These are phyloP conservation scores for Rhynchosporium agropyri DNA, from an alignment of 2,329 filamentous ascomycete genomes.

Conservation along the genomic window DNA sequence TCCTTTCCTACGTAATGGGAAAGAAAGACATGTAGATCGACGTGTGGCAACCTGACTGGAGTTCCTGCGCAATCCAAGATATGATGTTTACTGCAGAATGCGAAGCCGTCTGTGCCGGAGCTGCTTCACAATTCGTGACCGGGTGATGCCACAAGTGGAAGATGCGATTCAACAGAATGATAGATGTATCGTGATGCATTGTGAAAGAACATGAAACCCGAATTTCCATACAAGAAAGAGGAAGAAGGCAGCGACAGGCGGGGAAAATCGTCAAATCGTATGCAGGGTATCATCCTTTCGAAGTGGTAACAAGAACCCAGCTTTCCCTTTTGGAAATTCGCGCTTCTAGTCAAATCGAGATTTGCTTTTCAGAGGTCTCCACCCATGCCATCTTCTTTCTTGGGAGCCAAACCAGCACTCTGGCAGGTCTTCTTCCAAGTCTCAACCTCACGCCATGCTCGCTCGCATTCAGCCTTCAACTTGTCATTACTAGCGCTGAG, in stretches of 20 bases:
- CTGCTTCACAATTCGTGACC: slow-evolving; percentile 3
- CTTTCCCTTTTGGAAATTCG: slow-evolving; percentile 30
- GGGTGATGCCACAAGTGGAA: neutral
- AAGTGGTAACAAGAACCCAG: slow-evolving; percentile 33
- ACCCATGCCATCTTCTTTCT: slow-evolving; percentile 46
- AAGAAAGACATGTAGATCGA: slow-evolving; percentile 5
- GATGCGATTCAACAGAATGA: neutral
- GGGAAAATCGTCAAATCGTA: slow-evolving; percentile 39
- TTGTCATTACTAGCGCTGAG: slow-evolving; percentile 86
- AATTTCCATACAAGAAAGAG: slow-evolving; percentile 39
- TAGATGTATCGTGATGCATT: neutral
- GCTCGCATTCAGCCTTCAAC: slow-evolving; percentile 77
- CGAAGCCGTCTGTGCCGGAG: slow-evolving; percentile 2
- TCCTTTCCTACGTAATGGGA: slow-evolving; percentile 21
- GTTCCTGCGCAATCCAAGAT: neutral
- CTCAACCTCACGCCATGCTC: slow-evolving; percentile 76
- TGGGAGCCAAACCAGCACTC: slow-evolving; percentile 57
- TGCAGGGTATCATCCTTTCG: slow-evolving; percentile 40
- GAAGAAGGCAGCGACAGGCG: slow-evolving; percentile 30
- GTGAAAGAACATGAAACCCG: slow-evolving; percentile 11
- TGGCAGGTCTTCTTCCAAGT: slow-evolving; percentile 75
- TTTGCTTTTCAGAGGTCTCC: slow-evolving; percentile 37
- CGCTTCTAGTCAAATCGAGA: slow-evolving; percentile 35
- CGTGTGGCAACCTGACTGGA: neutral
- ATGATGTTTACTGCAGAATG: slow-evolving; percentile 3